A percentile compares a stretch with the other conserved stretches of the same genome.
Conservation (phyloP, 352 stramenopile species). For the Pythium aphanidermatum region DNA sequence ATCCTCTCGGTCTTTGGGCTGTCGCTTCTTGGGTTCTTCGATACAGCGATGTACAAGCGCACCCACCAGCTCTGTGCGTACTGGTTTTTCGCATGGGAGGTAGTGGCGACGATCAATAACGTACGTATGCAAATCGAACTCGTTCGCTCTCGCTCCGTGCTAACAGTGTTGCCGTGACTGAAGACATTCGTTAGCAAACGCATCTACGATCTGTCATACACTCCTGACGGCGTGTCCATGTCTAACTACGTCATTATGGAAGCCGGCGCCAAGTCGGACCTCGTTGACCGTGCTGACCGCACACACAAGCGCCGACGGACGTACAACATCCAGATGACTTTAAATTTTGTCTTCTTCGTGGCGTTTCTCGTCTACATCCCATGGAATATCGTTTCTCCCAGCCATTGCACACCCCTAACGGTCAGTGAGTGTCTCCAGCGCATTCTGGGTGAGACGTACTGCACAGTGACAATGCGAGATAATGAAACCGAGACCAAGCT, state of each 20-base stretch:
- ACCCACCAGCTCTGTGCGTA: slow-evolving; percentile 40
- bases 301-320: not conserved
- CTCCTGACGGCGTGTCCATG: not conserved
- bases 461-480: slow-evolving; percentile 14
- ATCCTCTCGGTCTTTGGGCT: slow-evolving; percentile 39
- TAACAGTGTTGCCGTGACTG: no score
- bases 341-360: slow-evolving; percentile 40
- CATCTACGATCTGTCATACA: slow-evolving; percentile 11
- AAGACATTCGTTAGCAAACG: slow-evolving; percentile 25
- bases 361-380: slow-evolving; percentile 61
- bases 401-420: slow-evolving; percentile 8
- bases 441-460: slow-evolving; percentile 17
- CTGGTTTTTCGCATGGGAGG: slow-evolving; percentile 56
- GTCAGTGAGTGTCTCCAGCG: slow-evolving; percentile 19
- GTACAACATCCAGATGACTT: slow-evolving; percentile 15
- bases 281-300: not conserved
- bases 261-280: slow-evolving; percentile 3
- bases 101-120: slow-evolving; percentile 41
- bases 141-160: not conserved
- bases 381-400: slow-evolving; percentile 17
- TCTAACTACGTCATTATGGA: slow-evolving; percentile 12
- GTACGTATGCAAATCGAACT: slow-evolving; percentile 17
- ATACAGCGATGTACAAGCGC: slow-evolving; percentile 35
- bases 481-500: slow-evolving; percentile 15
- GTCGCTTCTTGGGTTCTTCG: slow-evolving; percentile 50